These are phyloP conservation scores for Fusarium equiseti DNA, from an alignment of 2,329 filamentous ascomycete genomes.

Conservation along the genomic window DNA sequence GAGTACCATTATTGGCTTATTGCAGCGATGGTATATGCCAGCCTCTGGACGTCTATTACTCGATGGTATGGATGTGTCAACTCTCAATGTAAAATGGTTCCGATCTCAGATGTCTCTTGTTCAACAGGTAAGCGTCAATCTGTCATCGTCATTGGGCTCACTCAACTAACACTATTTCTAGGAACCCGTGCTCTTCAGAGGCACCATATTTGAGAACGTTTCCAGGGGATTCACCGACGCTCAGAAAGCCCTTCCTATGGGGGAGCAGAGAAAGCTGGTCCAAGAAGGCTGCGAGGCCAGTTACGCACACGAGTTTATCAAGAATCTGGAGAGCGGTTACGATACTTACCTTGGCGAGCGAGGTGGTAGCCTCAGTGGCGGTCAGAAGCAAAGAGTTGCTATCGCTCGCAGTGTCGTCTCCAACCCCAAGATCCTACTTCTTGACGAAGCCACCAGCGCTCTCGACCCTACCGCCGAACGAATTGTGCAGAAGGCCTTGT, in stretches of 20 bases:
- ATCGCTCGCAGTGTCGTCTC: slow-evolving; percentile 74
- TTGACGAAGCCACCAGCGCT: slow-evolving; percentile 75
- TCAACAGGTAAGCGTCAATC: slow-evolving; percentile 15
- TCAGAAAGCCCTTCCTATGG: slow-evolving; percentile 3
- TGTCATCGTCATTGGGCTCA: background rate
- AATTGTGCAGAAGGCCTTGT: slow-evolving; percentile 65
- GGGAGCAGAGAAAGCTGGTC: slow-evolving; percentile 15
- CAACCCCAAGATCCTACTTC: slow-evolving; percentile 68
- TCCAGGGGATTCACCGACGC: slow-evolving; percentile 38
- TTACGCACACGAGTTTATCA: slow-evolving; percentile 45
- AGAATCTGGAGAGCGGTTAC: slow-evolving; percentile 36
- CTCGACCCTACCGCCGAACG: slow-evolving; percentile 55
- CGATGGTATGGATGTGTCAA: slow-evolving; percentile 53
- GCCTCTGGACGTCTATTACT: slow-evolving; percentile 53
- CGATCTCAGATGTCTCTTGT: slow-evolving; percentile 61
- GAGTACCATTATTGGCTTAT: slow-evolving; percentile 73
- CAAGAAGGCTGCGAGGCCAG: slow-evolving; percentile 39
- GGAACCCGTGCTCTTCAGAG: slow-evolving; percentile 46
- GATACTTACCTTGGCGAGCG: slow-evolving; percentile 43
- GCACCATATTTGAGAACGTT: slow-evolving; percentile 48
- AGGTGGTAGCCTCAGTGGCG: slow-evolving; percentile 56
- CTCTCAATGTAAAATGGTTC: slow-evolving; percentile 61
- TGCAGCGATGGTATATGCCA: slow-evolving; percentile 72
- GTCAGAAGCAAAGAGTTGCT: slow-evolving; percentile 72
- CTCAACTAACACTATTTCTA: background rate